Evolutionary conservation across 805 yeast species (phyloP).

Genomic region (Wilhelminamyces savonicus): DNA sequence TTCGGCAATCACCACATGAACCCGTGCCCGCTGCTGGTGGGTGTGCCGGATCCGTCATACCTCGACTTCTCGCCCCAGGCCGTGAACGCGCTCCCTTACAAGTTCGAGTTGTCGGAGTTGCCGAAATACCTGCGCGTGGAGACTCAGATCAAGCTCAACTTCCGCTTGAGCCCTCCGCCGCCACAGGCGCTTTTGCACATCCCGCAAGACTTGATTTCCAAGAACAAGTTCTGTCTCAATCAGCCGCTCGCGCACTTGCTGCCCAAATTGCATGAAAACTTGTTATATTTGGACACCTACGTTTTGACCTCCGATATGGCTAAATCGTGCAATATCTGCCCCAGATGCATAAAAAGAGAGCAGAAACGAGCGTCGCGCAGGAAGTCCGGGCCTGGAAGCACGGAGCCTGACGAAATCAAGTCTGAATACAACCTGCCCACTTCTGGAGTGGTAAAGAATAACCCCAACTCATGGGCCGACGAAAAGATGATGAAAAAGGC

Average conservation of each 20-base stretch:
- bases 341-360: conserved; percentile 87
- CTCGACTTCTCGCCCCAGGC: conserved; percentile 32
- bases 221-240: conserved; percentile 71
- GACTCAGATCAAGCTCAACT: conserved; percentile 80
- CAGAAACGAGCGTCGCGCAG: conserved; percentile 90
- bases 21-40: conserved; percentile 27
- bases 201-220: conserved; percentile 83
- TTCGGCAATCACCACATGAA: conserved; percentile 43
- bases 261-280: conserved; percentile 38
- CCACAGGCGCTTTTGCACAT: conserved; percentile 66
- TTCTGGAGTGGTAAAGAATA: conserved; percentile 35
- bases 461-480: conserved; percentile 71
- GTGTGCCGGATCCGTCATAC: conserved; percentile 25
- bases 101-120: conserved; percentile 50
- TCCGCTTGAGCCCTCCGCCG: conserved; percentile 72
- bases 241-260: conserved; percentile 41
- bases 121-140: conserved; percentile 89
- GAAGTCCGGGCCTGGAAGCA: too few species aligned
- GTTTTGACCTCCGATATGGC: conserved; percentile 55
- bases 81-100: conserved; percentile 40
- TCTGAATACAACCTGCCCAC: conserved; percentile 6
- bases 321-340: conserved; percentile 67
- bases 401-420: too few species aligned
- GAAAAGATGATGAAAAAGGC: conserved; percentile 73
- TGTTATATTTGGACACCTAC: conserved; percentile 69